Base-by-base conservation (phyloP, 2,329 filamentous ascomycete genomes). In the Thyridium curvatum region DNA sequence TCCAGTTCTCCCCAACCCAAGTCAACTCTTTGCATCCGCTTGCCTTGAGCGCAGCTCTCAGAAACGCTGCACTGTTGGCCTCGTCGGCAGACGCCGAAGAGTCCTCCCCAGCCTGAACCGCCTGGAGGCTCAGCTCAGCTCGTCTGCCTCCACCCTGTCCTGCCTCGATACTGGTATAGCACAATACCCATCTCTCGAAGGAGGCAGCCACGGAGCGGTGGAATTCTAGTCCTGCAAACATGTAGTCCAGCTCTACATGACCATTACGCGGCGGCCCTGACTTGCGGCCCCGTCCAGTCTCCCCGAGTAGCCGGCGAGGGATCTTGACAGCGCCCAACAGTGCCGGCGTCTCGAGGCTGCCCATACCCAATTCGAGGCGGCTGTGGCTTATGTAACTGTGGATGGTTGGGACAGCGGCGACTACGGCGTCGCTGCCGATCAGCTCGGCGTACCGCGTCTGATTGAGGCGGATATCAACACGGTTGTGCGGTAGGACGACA, bases 151-250 rank as follows among this genome's bases (percentile, higher is more conserved):
- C 69, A 41, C 71, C 67, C 37, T 64, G 62, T 0, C 72, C 73
- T 5, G 64, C 71, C 43, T 77, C 68, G 44, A 77, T 62, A 48
- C 62, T 68, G 15, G 64, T 71, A 61, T 77, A 77, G 8, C 60
- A 62, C 8, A 79, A 55, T 10, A 52, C 66, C 54, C 71, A 66
- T 32, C 61, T 64, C 7, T 58, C 44, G 52, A 66, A 70, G 3
- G 61, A 52, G 30, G 66, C 55, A 9, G 67, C 58, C 34, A 69
- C 54, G 17, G 60, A 55, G 41, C 71, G 69, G 34, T 68, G 71
- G 30, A 78, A 59, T 48, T 79, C 73, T 2, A 76, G 59, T 8
- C 73, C 72, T 35, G 63, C 60, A 52, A 77, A 75, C 13, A 62
- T 44, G 55, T 70, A 70, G 39, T 52, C 45, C 7, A 55, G 14